Percentiles rank a stretch among this genome's conserved stretches.
Conservation (phyloP, 2,329 filamentous ascomycete species). For the Daldinia eschscholtzii region DNA sequence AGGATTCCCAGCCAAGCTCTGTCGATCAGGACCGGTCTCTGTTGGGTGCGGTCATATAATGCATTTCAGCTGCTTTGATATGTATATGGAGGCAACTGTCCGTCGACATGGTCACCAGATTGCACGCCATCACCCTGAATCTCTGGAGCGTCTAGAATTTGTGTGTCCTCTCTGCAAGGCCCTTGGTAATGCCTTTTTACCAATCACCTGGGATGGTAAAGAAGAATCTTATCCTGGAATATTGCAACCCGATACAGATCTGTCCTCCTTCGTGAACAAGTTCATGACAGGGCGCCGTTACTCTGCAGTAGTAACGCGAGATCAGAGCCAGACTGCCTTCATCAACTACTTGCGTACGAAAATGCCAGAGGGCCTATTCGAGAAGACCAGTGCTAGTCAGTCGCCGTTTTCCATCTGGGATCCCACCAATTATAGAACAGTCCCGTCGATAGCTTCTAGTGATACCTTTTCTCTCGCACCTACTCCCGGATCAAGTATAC, state of each 20-base stretch:
- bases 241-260: slow-evolving; percentile 70
- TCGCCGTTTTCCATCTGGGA: slow-evolving; percentile 60
- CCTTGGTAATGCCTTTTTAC: slow-evolving; percentile 92
- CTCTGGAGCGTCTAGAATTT: slow-evolving; percentile 84
- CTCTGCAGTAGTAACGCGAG: slow-evolving; percentile 47
- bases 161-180: slow-evolving; percentile 98
- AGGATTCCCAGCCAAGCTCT: slow-evolving; percentile 80
- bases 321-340: slow-evolving; percentile 55
- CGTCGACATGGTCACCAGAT: slow-evolving; percentile 92
- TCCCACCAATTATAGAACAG: slow-evolving; percentile 48
- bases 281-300: slow-evolving; percentile 59
- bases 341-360: slow-evolving; percentile 55
- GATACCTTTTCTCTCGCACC: slow-evolving; percentile 58
- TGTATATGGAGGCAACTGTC: slow-evolving; percentile 86
- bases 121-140: slow-evolving; percentile 91
- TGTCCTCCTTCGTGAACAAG: slow-evolving; percentile 76
- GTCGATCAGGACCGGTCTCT: slow-evolving; percentile 81
- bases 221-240: slow-evolving; percentile 84
- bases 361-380: slow-evolving; percentile 58
- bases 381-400: slow-evolving; percentile 52
- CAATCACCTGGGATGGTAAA: slow-evolving; percentile 94
- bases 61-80: slow-evolving; percentile 96
- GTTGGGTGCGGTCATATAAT: slow-evolving; percentile 97
- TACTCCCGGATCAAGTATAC: slow-evolving; percentile 54
- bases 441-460: slow-evolving; percentile 57